Evolutionary conservation across 2,329 filamentous ascomycete species (phyloP), one percentile per base, ranked within the genome.

Genomic region (Huntiella moniliformis): DNA sequence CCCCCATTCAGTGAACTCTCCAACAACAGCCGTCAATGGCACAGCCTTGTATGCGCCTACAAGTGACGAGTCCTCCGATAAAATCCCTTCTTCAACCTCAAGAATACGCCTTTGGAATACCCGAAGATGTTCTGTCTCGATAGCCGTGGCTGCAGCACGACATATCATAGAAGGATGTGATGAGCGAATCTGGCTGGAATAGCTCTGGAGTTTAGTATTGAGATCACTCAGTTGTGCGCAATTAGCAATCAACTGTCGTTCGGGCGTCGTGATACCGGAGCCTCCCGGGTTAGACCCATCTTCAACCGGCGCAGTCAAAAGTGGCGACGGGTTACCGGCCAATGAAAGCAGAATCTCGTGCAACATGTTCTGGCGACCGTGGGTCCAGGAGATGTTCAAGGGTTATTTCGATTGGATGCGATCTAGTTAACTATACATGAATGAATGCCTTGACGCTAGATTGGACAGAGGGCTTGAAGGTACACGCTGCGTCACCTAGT

Each of bases 331-430:
- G 64, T 96, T 84, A 54, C 91, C 88, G 56, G 87, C 92, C 63
- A 96, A 78, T 61, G 87, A 88, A 63, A 98, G 79, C 63, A 96
- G 77, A 66, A 98, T 85, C 70, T 98, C 91, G 74, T 96, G 91
- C 61, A 98, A 82, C 91, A 98, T 98, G 54, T 54, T 41, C 42
- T 22, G 16, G 22, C 38, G 33, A 35, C 22, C 15, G 35, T 46
- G 34, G 36, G 38, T 34, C 4, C 33, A 42, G 40, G 16, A 32
- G 13, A 17, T 8, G 31, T n/a, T 22, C n/a, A 17, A 12, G 40
- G 40, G n/a, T 17, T 34, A 32, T 42, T 42, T 33, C 15, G 12
- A 16, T 36, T 36, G 34, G 34, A 16, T n/a, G 31, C 17, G 33
- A 13, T 4, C 32, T 12, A 4, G 39, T 42, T 12, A 22, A 12